Conservation (phyloP, 331 rosid species). For the Dryas integrifolia region DNA sequence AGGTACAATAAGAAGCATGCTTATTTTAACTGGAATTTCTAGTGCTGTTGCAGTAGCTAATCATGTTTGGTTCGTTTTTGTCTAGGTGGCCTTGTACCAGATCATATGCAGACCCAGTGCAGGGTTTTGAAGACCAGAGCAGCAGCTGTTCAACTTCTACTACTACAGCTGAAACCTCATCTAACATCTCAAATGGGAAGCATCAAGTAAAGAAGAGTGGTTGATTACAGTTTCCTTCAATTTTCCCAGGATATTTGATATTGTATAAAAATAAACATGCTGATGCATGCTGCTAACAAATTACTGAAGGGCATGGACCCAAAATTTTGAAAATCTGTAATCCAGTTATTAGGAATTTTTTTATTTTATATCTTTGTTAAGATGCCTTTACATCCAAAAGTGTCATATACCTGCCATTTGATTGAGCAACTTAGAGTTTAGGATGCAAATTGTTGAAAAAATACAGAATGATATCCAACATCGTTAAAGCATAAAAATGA, state of each 20-base stretch:
- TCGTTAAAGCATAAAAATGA: not conserved
- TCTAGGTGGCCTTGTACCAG: conserved; percentile 51
- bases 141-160: conserved; percentile 23
- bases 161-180: conserved; percentile 18
- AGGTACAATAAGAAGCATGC: conserved; percentile 32
- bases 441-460: not conserved
- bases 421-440: not conserved
- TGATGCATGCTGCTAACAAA: conserved; percentile 10
- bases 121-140: conserved; percentile 44
- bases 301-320: conserved; percentile 11
- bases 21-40: not conserved
- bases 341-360: conserved; percentile 2
- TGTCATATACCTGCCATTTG: not conserved
- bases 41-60: conserved; percentile 1
- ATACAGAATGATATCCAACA: not conserved
- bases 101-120: conserved; percentile 50
- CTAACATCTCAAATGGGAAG: conserved; percentile 41
- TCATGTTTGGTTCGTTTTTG: conserved; percentile 1
- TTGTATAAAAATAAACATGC: conserved; percentile 1
- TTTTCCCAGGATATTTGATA: conserved; percentile 4
- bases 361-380: not conserved
- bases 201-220: conserved; percentile 32
- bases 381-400: not conserved
- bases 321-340: not conserved
- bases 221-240: conserved; percentile 12